Evolutionary conservation across 306 rosid genomes (phyloP), one percentile per base, ranked within the genome.

Genomic region (Fagus sylvatica): DNA sequence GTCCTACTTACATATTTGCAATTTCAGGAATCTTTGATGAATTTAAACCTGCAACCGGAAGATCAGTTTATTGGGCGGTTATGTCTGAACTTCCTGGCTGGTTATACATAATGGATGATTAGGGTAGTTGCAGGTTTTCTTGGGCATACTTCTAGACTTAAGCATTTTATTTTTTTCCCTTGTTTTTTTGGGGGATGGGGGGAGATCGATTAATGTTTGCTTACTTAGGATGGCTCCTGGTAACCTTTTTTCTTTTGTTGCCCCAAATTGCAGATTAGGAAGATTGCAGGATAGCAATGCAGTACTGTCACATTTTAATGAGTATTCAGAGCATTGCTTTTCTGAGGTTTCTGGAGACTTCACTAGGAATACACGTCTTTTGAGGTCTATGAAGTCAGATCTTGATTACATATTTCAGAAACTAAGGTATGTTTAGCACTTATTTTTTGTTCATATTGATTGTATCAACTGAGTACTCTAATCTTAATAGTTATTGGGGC

Each of bases 281-380:
- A 95, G 99, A 81, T 88, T 95, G 84, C 99, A 95, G 86, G 98
- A 95, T 39, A 91, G 94, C 82, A 92, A 91, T 74, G 99, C 97
- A 7, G 99, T 92, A 0, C 84, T 95, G 67, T 83, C 98, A 0
- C 99, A 95, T 83, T 95, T 91, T 60, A 95, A 89, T 65, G 98
- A 95, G 13, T 90, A 85, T 87, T 95, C 97, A 57, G 93, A 91
- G 75, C 54, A 93, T 64, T 89, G 96, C 78, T 92, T 69, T 54
- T 69, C 88, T n/a, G 90, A 88, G 76, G 87, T 88, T 83, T 87
- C 96, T 53, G 97, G 89, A 59, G 98, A 95, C 59, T 80, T 91
- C 54, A 66, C 88, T 0, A 83, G 81, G 75, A 87, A 92, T 78
- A 88, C 98, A 13, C 90, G 96, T 39, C 57, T 83, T 0, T 78